A percentile compares a stretch with the other conserved stretches of the same genome.
Conservation (phyloP, 2,329 filamentous ascomycete species). For the Talaromyces piceae region DNA sequence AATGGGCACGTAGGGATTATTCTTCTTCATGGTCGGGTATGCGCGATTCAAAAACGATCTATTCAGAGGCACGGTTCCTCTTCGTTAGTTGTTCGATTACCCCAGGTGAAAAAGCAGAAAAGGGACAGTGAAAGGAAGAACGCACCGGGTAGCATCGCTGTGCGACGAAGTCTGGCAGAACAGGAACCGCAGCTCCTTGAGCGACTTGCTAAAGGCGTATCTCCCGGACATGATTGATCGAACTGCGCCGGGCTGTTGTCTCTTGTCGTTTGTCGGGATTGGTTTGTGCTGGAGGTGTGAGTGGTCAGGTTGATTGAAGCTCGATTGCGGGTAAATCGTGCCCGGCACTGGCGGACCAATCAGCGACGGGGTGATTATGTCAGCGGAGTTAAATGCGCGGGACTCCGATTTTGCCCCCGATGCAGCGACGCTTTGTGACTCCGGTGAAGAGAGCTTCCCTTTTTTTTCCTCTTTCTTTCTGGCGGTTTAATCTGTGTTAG, state of each 20-base stretch:
- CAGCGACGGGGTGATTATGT: slow-evolving; percentile 19
- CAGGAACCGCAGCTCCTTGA: slow-evolving; percentile 95
- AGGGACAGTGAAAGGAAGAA: slow-evolving; percentile 12
- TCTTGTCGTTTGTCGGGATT: background rate
- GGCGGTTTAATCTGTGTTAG: background rate
- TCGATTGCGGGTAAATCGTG: background rate
- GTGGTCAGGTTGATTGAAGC: background rate
- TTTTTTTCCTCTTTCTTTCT: background rate
- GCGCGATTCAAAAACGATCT: slow-evolving; percentile 85
- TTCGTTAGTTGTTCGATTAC: background rate
- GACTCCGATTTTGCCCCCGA: slow-evolving; percentile 4
- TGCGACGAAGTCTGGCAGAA: slow-evolving; percentile 93
- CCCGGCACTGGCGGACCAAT: slow-evolving; percentile 3
- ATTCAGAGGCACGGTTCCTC: background rate
- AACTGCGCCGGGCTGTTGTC: slow-evolving; percentile 7
- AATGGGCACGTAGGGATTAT: slow-evolving; percentile 91
- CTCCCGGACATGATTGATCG: slow-evolving; percentile 81
- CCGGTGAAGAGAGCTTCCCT: background rate
- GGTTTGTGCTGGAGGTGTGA: background rate
- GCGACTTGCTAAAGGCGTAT: slow-evolving; percentile 79
- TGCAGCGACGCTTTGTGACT: background rate
- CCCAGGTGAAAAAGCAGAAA: background rate
- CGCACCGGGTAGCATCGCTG: slow-evolving; percentile 80
- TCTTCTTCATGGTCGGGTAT: slow-evolving; percentile 99
- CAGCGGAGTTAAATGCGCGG: slow-evolving; percentile 18